Evolutionary conservation across 257 asterid species (phyloP), one percentile per base, ranked within the genome.

Genomic region (Solanum lycopersicoides): DNA sequence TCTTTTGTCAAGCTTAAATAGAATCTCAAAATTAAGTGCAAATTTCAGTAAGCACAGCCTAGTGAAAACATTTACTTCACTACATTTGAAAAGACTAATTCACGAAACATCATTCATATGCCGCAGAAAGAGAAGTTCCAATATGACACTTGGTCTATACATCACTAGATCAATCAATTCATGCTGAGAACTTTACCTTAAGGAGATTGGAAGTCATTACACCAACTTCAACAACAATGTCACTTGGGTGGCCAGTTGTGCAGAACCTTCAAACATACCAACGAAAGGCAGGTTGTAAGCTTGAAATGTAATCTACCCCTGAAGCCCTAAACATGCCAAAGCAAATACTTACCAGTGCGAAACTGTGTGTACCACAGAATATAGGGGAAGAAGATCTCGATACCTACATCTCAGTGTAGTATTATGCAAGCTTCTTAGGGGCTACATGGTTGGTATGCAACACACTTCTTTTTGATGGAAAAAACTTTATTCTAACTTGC

Each of bases 201-300:
- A 95, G 99, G 82, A 96, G 98, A 91, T 95, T 98, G 91, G 95
- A 96, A 23, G 98, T 92, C 98, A 95, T 95, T 88, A 94, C 98
- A 87, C 92, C 99, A 92, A 95, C 98, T 92, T 94, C 97, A 30
- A 96, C 98, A 86, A 94, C 91, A 15, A 96, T 90, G 91, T 96
- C 99, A 85, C 98, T 96, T 35, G 99, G 99, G 83, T 95, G 98
- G 85, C 99, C 99, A 66, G 95, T 93, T 7, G 98, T 93, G 94
- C 98, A 95, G 89, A 95, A 94, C 99, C 99, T 96, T 76, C 85
- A 86, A 77, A 73, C 20, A 20, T 28, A 66, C 63, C 80, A 82
- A 56, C 63, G 47, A 14, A 88, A 73, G 45, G 59, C 66, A 41
- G 32, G 83, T 45, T 44, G 83, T 71, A 4, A 85, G 28, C 21